Evolutionary conservation across 768 basidiomycete genomes (phyloP), one percentile per base, ranked within the genome.

Genomic region (Serendipita indica): DNA sequence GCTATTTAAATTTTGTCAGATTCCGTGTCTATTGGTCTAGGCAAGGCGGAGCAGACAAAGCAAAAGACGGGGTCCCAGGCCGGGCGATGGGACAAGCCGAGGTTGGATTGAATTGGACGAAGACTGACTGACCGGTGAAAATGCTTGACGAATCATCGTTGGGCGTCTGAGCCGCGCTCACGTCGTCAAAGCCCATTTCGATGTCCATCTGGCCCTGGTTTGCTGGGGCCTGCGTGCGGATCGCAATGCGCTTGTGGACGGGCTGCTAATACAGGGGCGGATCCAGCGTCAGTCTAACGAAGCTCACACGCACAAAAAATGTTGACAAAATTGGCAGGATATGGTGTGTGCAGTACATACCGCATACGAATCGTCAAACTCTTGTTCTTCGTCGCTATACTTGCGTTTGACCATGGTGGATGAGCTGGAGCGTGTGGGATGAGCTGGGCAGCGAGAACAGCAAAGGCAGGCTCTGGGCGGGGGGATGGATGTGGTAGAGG

Each of bases 371-470:
- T 35, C 20, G 57, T 60, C 58, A 25, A 60, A 58, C 27, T 80
- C 80, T 60, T 79, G 77, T 18, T 72, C 66, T 60, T 83, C 83
- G 18, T 73, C 64, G 56, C 82, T 79, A 57, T 84, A 74, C 73
- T 90, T 90, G 68, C 87, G 78, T 70, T 89, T 90, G 67, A 86
- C 74, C 85, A 87, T 89, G 57, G 63, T 62, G 63, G 57, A 62
- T 28, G 54, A 39, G 34, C 25, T 6, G 33, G 28, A 58, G 39
- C 30, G 39, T 43, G 22, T 30, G 32, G 25, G 58, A 28, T 33
- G 32, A 7, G 28, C 37, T 33, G 25, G 7, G 27, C 14, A 58
- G 57, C 34, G 49, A 13, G 60, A 60, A 28, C n/a, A 33, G 58
- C 13, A 27, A 57, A 58, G 16, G 43, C 52, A 46, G 60, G 62